A percentile compares a stretch with the other conserved stretches of the same genome.
These are phyloP conservation scores for Solanum hybrid DNA, from an alignment of 305 asterid genomes.

Conservation along the genomic window DNA sequence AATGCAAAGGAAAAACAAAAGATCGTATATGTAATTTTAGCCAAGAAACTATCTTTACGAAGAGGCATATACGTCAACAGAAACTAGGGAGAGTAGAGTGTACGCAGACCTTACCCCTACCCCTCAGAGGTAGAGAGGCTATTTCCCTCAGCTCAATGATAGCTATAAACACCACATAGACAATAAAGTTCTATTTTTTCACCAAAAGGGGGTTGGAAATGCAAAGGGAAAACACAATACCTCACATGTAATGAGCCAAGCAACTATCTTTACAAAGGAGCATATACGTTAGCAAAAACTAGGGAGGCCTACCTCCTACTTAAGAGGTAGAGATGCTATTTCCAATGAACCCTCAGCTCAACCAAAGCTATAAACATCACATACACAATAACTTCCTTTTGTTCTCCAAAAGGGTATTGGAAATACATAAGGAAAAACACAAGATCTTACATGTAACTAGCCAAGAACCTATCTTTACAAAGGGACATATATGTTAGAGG, in stretches of 20 bases:
- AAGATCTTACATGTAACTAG: constrained; percentile 62
- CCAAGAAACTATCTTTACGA: constrained; percentile 40
- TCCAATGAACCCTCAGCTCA: neutral
- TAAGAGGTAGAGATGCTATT: neutral
- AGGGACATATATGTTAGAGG: constrained; percentile 29
- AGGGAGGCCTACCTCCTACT: neutral
- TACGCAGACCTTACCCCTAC: neutral
- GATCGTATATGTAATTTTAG: constrained; percentile 57
- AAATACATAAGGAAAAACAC: neutral
- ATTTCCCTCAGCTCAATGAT: neutral
- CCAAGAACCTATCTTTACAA: constrained; percentile 41
- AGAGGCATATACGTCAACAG: constrained; percentile 43
- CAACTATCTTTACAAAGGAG: neutral
- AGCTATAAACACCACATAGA: neutral
- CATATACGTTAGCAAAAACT: neutral
- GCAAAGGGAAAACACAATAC: neutral
- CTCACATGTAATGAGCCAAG: neutral
- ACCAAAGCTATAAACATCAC: neutral
- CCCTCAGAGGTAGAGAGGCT: neutral
- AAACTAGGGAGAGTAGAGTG: constrained; percentile 11
- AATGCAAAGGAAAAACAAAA: neutral
- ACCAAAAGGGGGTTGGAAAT: neutral
- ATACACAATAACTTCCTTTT: neutral
- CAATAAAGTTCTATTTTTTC: neutral
- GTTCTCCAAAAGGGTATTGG: neutral